Conservation (phyloP, 257 asterid species). For the Scutellaria minor region DNA sequence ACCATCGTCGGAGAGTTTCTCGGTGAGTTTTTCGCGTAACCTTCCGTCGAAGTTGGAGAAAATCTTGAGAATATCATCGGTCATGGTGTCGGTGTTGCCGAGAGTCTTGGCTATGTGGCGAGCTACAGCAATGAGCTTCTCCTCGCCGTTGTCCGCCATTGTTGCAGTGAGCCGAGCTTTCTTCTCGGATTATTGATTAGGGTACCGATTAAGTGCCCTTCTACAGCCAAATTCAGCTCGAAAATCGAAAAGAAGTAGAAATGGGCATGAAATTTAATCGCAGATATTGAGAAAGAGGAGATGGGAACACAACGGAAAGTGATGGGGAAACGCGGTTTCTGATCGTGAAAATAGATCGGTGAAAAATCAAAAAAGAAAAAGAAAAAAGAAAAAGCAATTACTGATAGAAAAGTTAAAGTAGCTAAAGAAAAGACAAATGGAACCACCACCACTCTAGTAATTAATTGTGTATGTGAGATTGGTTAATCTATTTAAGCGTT, state of each 20-base stretch:
- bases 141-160: constrained; percentile 97
- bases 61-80: constrained; percentile 89
- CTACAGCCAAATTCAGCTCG: constrained; percentile 23
- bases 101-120: constrained; percentile 96
- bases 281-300: constrained; percentile 37
- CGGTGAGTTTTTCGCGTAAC: constrained; percentile 76
- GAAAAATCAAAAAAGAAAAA: not conserved
- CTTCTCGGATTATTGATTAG: not conserved
- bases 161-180: constrained; percentile 28
- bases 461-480: no score
- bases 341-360: constrained; percentile 20
- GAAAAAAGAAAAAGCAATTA: not conserved
- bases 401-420: not conserved
- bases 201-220: constrained; percentile 19
- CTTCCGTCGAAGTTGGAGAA: constrained; percentile 93
- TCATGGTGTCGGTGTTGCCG: constrained; percentile 86
- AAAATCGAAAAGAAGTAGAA: constrained; percentile 23
- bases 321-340: constrained; percentile 48
- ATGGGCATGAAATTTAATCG: constrained; percentile 33
- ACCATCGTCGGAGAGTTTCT: constrained; percentile 63
- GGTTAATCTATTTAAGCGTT: no score
- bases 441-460: no score
- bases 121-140: constrained; percentile 90
- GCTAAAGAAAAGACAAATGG: not conserved
- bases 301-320: constrained; percentile 46